phyloP scores from a whole-genome alignment of 2,329 filamentous ascomycete species.

The Verticillium nonalfalfae region DNA sequence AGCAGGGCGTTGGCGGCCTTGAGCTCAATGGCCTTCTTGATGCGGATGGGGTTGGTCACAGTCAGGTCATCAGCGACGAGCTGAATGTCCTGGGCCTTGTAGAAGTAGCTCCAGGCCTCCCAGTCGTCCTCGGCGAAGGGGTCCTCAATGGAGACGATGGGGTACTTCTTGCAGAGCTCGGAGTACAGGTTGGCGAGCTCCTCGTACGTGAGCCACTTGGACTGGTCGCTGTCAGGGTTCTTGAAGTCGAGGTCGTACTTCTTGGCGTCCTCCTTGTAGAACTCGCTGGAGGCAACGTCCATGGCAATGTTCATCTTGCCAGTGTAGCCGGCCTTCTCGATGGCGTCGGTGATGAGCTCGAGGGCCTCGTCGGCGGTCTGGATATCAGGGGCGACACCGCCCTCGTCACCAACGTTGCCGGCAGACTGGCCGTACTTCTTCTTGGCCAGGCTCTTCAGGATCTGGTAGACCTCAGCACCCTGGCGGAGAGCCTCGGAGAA shows the following conservation, averaged over 20 bases:
- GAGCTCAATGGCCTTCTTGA: constrained; percentile 99
- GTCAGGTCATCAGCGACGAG: constrained; percentile 98
- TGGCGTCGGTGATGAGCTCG: constrained; percentile 89
- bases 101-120: constrained; percentile 99
- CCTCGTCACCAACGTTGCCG: constrained; percentile 98
- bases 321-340: constrained; percentile 91
- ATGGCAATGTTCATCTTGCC: constrained; percentile 97
- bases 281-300: constrained; percentile 98
- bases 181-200: constrained; percentile 91
- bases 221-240: constrained; percentile 94
- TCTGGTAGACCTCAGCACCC: constrained; percentile 96
- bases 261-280: constrained; percentile 96
- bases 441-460: constrained; percentile 94
- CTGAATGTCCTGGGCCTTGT: constrained; percentile 97
- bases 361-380: constrained; percentile 95
- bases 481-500: constrained; percentile 97
- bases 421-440: constrained; percentile 99
- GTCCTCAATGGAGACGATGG: constrained; percentile 98
- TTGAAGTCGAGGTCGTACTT: constrained; percentile 99
- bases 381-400: constrained; percentile 98
- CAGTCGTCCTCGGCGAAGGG: constrained; percentile 99
- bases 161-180: constrained; percentile 85
- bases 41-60: constrained; percentile 96
- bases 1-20: constrained; percentile 98
- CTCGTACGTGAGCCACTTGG: constrained; percentile 99